Percentiles rank a stretch among this genome's conserved stretches.
Evolutionary conservation across 2,329 filamentous ascomycete species (phyloP).

Genomic region (Nigrograna mackinnonii): DNA sequence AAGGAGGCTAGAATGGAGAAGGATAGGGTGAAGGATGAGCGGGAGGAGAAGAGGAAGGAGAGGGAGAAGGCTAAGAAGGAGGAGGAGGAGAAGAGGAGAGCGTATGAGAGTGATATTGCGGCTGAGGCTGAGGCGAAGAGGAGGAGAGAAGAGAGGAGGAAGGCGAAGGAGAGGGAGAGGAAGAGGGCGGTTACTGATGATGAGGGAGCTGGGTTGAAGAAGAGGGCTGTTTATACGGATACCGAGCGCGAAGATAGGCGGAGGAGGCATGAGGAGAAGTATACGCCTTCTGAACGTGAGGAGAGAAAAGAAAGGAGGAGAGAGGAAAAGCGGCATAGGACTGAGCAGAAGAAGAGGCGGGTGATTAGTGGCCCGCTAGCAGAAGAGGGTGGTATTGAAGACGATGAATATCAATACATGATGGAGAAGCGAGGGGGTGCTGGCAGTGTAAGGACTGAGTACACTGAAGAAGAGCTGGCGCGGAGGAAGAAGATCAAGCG

Average conservation of each 20-base stretch:
- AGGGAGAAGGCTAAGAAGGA: constrained; percentile 20
- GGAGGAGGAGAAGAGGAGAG: constrained; percentile 44
- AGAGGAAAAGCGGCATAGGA: constrained; percentile 40
- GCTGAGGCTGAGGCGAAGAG: constrained; percentile 15
- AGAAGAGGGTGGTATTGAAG: constrained; percentile 48
- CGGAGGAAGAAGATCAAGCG: constrained; percentile 54
- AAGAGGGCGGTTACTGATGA: constrained; percentile 16
- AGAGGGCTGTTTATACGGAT: constrained; percentile 30
- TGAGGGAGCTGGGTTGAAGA: constrained; percentile 16
- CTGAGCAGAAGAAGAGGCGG: constrained; percentile 40
- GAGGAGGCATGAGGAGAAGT: constrained; percentile 28
- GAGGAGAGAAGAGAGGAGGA: constrained; percentile 14
- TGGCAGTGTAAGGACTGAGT: constrained; percentile 33
- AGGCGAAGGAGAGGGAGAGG: constrained; percentile 24
- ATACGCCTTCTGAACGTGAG: constrained; percentile 43
- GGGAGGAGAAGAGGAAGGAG: constrained; percentile 27
- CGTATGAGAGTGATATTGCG: constrained; percentile 36
- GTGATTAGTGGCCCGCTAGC: constrained; percentile 52
- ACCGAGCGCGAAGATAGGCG: constrained; percentile 32
- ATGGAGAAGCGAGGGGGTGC: constrained; percentile 47
- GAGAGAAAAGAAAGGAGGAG: constrained; percentile 42
- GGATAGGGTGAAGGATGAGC: constrained; percentile 36
- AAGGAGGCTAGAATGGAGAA: constrained; percentile 40
- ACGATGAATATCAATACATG: constrained; percentile 44
- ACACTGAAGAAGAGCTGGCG: constrained; percentile 44